A percentile compares a stretch with the other conserved stretches of the same genome.
These are phyloP conservation scores for Amniculicola lignicola DNA, from an alignment of 495 filamentous ascomycete genomes.

Conservation along the genomic window DNA sequence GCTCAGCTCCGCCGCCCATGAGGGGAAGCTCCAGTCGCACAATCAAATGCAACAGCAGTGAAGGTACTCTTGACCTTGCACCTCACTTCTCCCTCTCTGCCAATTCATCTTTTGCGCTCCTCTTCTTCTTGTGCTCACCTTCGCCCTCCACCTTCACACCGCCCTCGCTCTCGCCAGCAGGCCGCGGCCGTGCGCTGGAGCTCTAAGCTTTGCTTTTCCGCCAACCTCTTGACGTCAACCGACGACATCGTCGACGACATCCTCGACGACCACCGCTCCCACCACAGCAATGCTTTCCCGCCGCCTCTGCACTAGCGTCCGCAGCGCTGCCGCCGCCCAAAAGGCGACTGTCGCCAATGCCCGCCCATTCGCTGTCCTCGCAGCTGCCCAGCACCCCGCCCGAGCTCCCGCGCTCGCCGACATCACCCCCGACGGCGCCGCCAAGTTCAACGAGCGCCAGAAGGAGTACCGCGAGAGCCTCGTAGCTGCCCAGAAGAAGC, in stretches of 20 bases:
- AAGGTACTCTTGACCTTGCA: background rate
- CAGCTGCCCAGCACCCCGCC: constrained; percentile 32
- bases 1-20: no score
- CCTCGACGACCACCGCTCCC: background rate
- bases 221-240: constrained; percentile 29
- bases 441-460: constrained; percentile 75
- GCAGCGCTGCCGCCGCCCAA: constrained; percentile 19
- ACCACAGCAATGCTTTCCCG: constrained; percentile 21
- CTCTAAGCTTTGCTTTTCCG: no score
- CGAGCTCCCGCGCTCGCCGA: constrained; percentile 79
- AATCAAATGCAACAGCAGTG: no score
- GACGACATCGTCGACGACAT: background rate
- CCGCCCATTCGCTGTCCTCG: constrained; percentile 27
- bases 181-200: no score
- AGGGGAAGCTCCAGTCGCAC: no score
- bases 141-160: no score
- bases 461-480: constrained; percentile 82
- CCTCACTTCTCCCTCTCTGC: no score
- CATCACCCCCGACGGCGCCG: constrained; percentile 66
- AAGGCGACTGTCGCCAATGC: constrained; percentile 10
- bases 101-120: no score
- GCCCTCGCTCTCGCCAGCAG: no score
- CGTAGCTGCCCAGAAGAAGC: constrained; percentile 66
- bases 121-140: constrained; percentile 20
- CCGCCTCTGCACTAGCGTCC: constrained; percentile 21